A percentile compares a stretch with the other conserved stretches of the same genome.
phyloP scores from a whole-genome alignment of 1,284 basidiomycete species.

The Puccinia brachypodii region DNA sequence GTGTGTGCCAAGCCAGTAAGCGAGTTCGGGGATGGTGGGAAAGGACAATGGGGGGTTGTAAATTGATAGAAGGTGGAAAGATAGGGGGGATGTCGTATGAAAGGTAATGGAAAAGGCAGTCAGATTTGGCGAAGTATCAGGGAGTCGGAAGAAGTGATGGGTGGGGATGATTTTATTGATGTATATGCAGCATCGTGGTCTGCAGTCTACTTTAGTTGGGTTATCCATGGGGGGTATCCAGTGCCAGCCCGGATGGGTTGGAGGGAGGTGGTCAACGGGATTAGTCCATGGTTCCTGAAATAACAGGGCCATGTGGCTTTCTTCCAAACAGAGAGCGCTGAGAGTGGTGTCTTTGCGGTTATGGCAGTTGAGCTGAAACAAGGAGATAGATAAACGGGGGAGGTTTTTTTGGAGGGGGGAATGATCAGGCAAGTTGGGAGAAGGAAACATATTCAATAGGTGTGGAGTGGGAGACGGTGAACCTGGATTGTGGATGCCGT shows the following conservation, averaged over 20 bases:
- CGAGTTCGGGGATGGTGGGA: neutral
- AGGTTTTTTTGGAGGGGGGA: neutral
- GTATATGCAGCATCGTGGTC: conserved; percentile 3
- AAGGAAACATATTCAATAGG: neutral
- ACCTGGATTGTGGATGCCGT: neutral
- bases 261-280: neutral
- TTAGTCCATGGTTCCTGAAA: conserved; percentile 10
- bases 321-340: neutral
- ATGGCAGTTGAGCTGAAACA: conserved; percentile 17
- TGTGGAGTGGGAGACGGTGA: neutral
- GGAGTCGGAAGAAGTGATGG: neutral
- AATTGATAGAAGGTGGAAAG: neutral
- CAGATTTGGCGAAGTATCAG: neutral
- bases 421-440: neutral
- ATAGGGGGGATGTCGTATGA: neutral
- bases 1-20: neutral
- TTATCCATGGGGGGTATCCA: neutral
- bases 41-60: neutral
- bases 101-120: neutral
- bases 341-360: conserved; percentile 24
- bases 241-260: neutral
- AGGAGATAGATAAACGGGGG: neutral
- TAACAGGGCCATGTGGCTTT: neutral
- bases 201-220: neutral
- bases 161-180: conserved; percentile 1